These are phyloP conservation scores for Nakazawaea pomicola DNA, from an alignment of 805 yeast genomes.

Conservation along the genomic window DNA sequence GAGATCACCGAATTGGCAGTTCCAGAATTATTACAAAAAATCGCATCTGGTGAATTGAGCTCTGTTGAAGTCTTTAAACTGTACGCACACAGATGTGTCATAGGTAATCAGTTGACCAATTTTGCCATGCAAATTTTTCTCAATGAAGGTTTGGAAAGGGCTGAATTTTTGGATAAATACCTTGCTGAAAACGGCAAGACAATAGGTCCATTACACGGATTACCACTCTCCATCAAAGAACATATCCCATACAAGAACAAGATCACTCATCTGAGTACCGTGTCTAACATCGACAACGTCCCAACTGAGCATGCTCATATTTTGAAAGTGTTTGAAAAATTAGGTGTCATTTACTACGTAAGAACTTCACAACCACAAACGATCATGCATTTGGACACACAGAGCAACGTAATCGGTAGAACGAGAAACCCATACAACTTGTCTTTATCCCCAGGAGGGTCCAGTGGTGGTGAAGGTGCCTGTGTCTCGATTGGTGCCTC, in stretches of 20 bases:
- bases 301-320: constrained; percentile 43
- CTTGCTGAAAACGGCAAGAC: constrained; percentile 42
- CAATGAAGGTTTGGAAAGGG: constrained; percentile 55
- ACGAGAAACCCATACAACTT: constrained; percentile 56
- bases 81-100: constrained; percentile 58
- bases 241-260: constrained; percentile 51
- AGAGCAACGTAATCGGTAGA: constrained; percentile 55
- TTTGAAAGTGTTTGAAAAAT: constrained; percentile 38
- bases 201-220: constrained; percentile 65
- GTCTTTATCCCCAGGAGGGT: constrained; percentile 62
- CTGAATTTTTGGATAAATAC: constrained; percentile 52
- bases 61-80: constrained; percentile 55
- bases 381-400: constrained; percentile 63
- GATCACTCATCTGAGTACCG: constrained; percentile 58
- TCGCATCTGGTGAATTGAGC: constrained; percentile 41
- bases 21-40: constrained; percentile 32
- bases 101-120: constrained; percentile 59
- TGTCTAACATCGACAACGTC: constrained; percentile 42
- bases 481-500: constrained; percentile 55
- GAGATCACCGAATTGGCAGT: constrained; percentile 41
- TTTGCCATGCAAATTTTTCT: constrained; percentile 51
- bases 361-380: constrained; percentile 68
- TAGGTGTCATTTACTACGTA: constrained; percentile 60
- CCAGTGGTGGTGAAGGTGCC: constrained; percentile 71
- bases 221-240: constrained; percentile 66